These are phyloP conservation scores for Fomitiporia mediterranea DNA, from an alignment of 1,284 basidiomycete genomes.

Conservation along the genomic window DNA sequence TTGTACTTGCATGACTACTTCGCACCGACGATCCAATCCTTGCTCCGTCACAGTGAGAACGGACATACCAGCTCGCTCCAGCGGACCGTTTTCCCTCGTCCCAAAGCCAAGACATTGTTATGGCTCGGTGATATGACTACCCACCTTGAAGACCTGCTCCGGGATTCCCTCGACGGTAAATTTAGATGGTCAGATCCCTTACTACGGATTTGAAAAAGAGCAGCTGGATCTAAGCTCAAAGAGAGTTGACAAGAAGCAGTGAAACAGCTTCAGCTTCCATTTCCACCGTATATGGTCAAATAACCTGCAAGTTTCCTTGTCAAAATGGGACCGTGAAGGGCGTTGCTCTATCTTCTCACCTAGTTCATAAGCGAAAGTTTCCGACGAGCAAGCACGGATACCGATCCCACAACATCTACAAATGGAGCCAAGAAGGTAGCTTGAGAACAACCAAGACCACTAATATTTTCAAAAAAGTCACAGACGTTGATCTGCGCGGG, in stretches of 20 bases:
- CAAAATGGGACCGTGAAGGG: not conserved
- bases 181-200: not conserved
- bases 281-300: not conserved
- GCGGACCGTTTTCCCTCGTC: not conserved
- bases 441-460: not conserved
- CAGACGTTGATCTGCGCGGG: constrained; percentile 16
- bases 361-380: not conserved
- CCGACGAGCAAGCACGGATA: not conserved
- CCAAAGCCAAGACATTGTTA: not conserved
- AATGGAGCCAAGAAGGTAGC: not conserved
- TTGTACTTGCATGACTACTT: not conserved
- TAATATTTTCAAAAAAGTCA: not conserved
- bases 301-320: not conserved
- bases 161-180: constrained; percentile 7
- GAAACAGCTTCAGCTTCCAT: not conserved
- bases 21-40: not conserved
- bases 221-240: not conserved
- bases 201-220: no score
- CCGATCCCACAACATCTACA: not conserved
- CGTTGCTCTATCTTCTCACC: not conserved
- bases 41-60: not conserved
- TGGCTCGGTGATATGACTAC: not conserved
- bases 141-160: not conserved
- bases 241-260: not conserved
- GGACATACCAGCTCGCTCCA: not conserved